Conservation (phyloP, 345 rosid species). For the Eucalyptus erythrocorys region DNA sequence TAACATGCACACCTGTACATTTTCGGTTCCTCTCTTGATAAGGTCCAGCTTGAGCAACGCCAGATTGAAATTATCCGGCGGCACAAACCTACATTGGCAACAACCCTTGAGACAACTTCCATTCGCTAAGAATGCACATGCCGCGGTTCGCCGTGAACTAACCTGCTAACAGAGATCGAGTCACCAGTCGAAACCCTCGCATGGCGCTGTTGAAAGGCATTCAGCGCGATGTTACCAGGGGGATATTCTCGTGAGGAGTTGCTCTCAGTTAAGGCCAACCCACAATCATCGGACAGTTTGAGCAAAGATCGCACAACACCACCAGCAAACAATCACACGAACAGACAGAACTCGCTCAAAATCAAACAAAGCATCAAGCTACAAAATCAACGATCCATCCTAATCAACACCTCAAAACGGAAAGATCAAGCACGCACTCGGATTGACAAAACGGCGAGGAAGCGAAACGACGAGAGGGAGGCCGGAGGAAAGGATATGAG, state of each 20-base stretch:
- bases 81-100: slow-evolving; percentile 45
- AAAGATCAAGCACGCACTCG: neutral
- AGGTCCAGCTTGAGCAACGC: slow-evolving; percentile 82
- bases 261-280: slow-evolving; percentile 36
- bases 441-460: no score
- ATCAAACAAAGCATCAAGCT: neutral
- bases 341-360: no score
- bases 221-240: slow-evolving; percentile 57
- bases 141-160: neutral
- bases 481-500: slow-evolving; percentile 57
- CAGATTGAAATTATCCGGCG: slow-evolving; percentile 67
- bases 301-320: neutral
- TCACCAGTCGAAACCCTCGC: slow-evolving; percentile 89
- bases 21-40: slow-evolving; percentile 83
- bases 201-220: slow-evolving; percentile 79
- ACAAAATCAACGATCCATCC: neutral
- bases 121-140: no score
- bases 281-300: neutral
- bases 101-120: neutral
- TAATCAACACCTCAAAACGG: neutral
- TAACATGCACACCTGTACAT: slow-evolving; percentile 45
- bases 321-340: neutral
- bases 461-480: neutral
- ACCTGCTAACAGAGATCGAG: slow-evolving; percentile 59
- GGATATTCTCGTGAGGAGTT: slow-evolving; percentile 68